Conservation (phyloP, 441 rosid species). For the Pelargonium myrrhifolium region DNA sequence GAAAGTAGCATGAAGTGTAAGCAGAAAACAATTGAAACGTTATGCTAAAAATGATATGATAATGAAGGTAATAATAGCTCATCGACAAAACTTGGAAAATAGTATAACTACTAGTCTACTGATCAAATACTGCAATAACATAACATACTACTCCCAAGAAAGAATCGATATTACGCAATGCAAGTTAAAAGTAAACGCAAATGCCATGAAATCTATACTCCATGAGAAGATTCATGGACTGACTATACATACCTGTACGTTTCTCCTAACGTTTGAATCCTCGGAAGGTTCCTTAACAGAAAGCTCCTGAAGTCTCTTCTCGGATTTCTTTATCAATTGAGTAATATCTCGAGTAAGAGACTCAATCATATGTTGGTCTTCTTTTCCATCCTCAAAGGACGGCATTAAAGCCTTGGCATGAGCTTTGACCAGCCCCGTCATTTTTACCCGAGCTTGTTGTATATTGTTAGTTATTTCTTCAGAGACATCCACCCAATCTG, state of each 20-base stretch:
- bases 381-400: slow-evolving; percentile 1
- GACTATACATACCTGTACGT: slow-evolving; percentile 1
- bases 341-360: slow-evolving; percentile 1
- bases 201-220: background rate
- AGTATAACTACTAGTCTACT: background rate
- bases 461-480: slow-evolving; percentile 6
- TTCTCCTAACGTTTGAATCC: background rate
- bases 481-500: slow-evolving; percentile 4
- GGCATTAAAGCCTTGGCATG: slow-evolving; percentile 7
- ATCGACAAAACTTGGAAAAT: background rate
- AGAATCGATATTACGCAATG: background rate
- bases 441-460: slow-evolving; percentile 4
- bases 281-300: background rate
- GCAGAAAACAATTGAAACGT: background rate
- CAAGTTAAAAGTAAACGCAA: background rate
- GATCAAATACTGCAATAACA: background rate
- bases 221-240: background rate
- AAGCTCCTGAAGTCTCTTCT: slow-evolving; percentile 6
- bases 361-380: slow-evolving; percentile 6
- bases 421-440: background rate
- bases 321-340: background rate
- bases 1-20: background rate
- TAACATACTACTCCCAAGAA: background rate
- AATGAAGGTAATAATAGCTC: background rate
- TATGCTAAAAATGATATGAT: background rate